A percentile compares a stretch with the other conserved stretches of the same genome.
phyloP scores from a whole-genome alignment of 768 basidiomycete species.

The Lyophyllum atratum region DNA sequence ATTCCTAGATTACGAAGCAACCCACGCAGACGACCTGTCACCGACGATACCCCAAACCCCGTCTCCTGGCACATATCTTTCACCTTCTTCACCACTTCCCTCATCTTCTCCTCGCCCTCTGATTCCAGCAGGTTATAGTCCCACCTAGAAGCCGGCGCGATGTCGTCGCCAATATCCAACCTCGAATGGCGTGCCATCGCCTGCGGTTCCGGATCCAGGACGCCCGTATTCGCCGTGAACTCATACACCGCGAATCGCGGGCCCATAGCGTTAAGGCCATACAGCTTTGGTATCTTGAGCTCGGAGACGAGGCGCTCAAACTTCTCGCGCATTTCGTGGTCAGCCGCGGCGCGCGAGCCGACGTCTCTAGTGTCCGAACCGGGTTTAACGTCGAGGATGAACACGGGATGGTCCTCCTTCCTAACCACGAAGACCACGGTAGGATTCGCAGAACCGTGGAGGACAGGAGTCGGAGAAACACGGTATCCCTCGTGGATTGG shows the following conservation, averaged over 20 bases:
- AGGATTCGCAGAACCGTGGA: background rate
- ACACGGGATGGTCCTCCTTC: background rate
- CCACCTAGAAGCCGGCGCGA: slow-evolving; percentile 27
- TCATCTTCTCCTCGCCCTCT: slow-evolving; percentile 17
- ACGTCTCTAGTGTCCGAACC: slow-evolving; percentile 1
- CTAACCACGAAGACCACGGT: background rate
- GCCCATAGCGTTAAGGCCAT: slow-evolving; percentile 28
- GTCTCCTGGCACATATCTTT: background rate
- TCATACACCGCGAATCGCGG: slow-evolving; percentile 24
- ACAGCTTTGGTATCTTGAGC: slow-evolving; percentile 18
- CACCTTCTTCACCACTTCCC: background rate
- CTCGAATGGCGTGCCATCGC: slow-evolving; percentile 12
- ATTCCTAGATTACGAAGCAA: background rate
- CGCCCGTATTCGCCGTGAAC: slow-evolving; percentile 14
- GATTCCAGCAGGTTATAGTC: slow-evolving; percentile 20
- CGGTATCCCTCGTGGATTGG: background rate
- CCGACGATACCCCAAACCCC: background rate
- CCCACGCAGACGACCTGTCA: background rate
- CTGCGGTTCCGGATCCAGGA: slow-evolving; percentile 12
- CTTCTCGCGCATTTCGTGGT: slow-evolving; percentile 26
- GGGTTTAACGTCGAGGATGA: background rate
- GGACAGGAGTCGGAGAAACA: background rate
- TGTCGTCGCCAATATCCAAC: slow-evolving; percentile 19
- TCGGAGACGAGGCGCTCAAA: slow-evolving; percentile 17
- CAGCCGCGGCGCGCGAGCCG: slow-evolving; percentile 22